phyloP scores from a whole-genome alignment of 2,329 filamentous ascomycete genomes.

The Diplocarpon mali region DNA sequence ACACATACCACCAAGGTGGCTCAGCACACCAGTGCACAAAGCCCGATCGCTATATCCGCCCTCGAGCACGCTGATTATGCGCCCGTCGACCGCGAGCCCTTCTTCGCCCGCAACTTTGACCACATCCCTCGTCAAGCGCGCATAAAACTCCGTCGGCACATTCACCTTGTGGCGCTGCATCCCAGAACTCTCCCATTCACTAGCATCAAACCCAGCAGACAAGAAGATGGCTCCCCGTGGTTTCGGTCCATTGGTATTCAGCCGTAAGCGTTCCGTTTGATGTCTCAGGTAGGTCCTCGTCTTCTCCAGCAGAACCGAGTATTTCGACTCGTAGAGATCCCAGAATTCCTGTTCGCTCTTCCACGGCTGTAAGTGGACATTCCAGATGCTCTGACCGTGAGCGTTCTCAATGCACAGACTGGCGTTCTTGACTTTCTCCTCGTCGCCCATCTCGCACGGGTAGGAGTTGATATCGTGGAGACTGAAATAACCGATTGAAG shows the following conservation, averaged over 20 bases:
- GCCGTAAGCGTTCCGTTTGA: conserved; percentile 56
- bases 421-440: conserved; percentile 85
- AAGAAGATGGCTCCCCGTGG: conserved; percentile 86
- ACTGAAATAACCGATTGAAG: conserved; percentile 89
- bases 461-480: conserved; percentile 98
- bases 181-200: conserved; percentile 80
- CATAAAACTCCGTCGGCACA: conserved; percentile 94
- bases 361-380: conserved; percentile 87
- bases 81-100: conserved; percentile 64
- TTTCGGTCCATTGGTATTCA: conserved; percentile 42
- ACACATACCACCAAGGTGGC: conserved; percentile 76
- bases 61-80: conserved; percentile 87
- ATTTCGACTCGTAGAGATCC: conserved; percentile 72
- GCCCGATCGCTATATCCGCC: conserved; percentile 94
- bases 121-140: conserved; percentile 76
- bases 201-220: conserved; percentile 93
- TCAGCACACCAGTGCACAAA: conserved; percentile 75
- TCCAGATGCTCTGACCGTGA: conserved; percentile 91
- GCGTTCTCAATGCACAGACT: conserved; percentile 91
- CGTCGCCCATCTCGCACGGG: conserved; percentile 88
- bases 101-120: conserved; percentile 73
- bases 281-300: conserved; percentile 62
- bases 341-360: conserved; percentile 77
- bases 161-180: conserved; percentile 97
- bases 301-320: conserved; percentile 68